A percentile compares a stretch with the other conserved stretches of the same genome.
Evolutionary conservation across 2,329 filamentous ascomycete species (phyloP).

Genomic region (Neonectria faginata): DNA sequence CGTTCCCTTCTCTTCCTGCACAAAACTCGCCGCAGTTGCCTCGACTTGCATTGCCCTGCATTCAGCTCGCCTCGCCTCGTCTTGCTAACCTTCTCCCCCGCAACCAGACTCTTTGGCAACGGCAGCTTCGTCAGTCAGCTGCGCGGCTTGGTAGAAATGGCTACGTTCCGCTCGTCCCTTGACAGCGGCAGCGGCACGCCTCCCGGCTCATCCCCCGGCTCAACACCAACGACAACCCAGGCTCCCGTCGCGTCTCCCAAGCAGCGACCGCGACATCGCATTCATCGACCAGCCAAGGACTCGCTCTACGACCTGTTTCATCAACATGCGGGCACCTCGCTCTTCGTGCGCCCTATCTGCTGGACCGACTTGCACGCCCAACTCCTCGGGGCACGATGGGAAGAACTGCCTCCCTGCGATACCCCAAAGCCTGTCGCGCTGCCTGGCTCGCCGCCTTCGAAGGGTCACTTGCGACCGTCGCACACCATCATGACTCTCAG

Average conservation of each 20-base stretch:
- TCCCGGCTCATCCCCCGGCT: constrained; percentile 31
- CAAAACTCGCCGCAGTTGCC: constrained; percentile 5
- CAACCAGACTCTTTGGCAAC: constrained; percentile 42
- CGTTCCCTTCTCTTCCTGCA: constrained; percentile 16
- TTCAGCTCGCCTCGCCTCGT: constrained; percentile 9
- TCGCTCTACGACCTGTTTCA: constrained; percentile 67
- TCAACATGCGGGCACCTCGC: constrained; percentile 58
- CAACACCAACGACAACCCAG: constrained; percentile 45
- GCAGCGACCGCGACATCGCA: constrained; percentile 46
- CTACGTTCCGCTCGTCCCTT: constrained; percentile 36
- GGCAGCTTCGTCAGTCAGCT: constrained; percentile 47
- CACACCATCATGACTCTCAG: constrained; percentile 57
- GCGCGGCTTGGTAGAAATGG: constrained; percentile 47
- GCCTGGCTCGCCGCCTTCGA: constrained; percentile 51
- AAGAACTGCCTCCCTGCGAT: constrained; percentile 55
- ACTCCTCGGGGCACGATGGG: constrained; percentile 62
- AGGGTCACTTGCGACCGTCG: constrained; percentile 54
- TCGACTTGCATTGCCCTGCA: neutral
- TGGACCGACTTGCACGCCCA: constrained; percentile 66
- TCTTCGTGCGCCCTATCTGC: constrained; percentile 65
- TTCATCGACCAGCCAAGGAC: constrained; percentile 57
- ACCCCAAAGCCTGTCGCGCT: constrained; percentile 54
- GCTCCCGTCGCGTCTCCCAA: constrained; percentile 35
- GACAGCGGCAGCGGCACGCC: constrained; percentile 25
- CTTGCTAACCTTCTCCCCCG: constrained; percentile 30